Evolutionary conservation across 2,329 filamentous ascomycete species (phyloP).

Genomic region (Aspergillus tamarii): DNA sequence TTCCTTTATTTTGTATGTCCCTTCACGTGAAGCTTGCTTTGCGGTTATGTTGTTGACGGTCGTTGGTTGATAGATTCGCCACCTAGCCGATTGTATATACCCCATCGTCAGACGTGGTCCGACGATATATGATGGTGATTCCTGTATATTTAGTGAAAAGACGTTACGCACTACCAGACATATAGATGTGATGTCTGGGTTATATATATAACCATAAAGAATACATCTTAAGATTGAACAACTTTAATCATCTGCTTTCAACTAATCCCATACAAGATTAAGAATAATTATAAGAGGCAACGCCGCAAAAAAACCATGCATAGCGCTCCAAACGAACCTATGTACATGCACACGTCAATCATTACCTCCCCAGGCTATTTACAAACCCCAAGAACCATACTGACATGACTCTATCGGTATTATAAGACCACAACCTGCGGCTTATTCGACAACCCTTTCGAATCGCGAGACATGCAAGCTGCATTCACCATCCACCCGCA

Average conservation of each 20-base stretch:
- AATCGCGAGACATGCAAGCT: constrained; percentile 48
- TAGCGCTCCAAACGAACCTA: neutral
- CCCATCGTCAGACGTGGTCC: constrained; percentile 1
- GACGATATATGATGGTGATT: constrained; percentile 3
- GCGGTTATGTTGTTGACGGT: neutral
- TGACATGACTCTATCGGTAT: neutral
- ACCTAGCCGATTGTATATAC: constrained; percentile 8
- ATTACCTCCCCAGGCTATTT: constrained; percentile 1
- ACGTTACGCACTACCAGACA: neutral
- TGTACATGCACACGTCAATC: constrained; percentile 5
- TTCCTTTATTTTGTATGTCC: neutral
- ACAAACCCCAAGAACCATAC: neutral
- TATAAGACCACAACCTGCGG: constrained; percentile 40
- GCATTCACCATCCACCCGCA: constrained; percentile 63
- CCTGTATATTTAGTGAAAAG: constrained; percentile 6
- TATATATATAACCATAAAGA: neutral
- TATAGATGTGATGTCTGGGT: neutral
- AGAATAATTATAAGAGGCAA: neutral
- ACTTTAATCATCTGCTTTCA: neutral
- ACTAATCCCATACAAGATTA: neutral
- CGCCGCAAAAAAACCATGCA: neutral
- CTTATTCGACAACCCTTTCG: constrained; percentile 40
- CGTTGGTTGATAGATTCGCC: neutral
- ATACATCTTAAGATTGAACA: neutral
- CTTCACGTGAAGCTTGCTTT: neutral